Evolutionary conservation across 306 rosid genomes (phyloP).

Genomic region (Prunus kanzakura): DNA sequence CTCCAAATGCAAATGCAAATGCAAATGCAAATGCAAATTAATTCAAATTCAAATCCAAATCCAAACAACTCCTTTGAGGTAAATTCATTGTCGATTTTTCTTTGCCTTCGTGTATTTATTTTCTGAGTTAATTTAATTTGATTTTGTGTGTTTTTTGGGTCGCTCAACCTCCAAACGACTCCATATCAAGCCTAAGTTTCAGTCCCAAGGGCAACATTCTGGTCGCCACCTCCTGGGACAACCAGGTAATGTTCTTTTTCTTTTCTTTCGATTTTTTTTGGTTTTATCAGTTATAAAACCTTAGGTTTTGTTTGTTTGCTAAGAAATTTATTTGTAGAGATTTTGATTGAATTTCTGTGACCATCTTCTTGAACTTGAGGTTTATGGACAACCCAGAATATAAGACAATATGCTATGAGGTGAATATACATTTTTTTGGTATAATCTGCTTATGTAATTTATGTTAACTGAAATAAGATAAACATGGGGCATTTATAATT

Average conservation of each 20-base stretch:
- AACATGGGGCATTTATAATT: neutral
- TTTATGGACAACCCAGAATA: too few species aligned
- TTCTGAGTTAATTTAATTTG: neutral
- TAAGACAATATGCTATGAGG: too few species aligned
- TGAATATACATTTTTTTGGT: too few species aligned
- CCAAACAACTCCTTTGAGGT: conserved; percentile 14
- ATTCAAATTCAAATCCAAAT: neutral
- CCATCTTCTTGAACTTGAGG: too few species aligned
- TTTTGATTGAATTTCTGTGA: neutral
- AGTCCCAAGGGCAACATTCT: conserved; percentile 74
- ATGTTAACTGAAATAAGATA: neutral
- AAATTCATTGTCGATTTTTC: neutral
- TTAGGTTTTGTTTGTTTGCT: neutral
- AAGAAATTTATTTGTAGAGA: neutral
- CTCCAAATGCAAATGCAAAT: neutral
- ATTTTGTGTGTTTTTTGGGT: conserved; percentile 41
- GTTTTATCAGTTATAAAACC: neutral
- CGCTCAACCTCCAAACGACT: conserved; percentile 74
- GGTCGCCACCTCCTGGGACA: conserved; percentile 85
- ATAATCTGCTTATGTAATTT: neutral
- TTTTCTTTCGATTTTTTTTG: neutral
- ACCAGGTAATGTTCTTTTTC: conserved; percentile 45
- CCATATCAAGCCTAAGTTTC: conserved; percentile 64
- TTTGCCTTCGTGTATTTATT: neutral
- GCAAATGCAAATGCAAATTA: neutral